Evolutionary conservation across 192 early-diverging fungal species (phyloP).

Genomic region (Coemansia sp.): DNA sequence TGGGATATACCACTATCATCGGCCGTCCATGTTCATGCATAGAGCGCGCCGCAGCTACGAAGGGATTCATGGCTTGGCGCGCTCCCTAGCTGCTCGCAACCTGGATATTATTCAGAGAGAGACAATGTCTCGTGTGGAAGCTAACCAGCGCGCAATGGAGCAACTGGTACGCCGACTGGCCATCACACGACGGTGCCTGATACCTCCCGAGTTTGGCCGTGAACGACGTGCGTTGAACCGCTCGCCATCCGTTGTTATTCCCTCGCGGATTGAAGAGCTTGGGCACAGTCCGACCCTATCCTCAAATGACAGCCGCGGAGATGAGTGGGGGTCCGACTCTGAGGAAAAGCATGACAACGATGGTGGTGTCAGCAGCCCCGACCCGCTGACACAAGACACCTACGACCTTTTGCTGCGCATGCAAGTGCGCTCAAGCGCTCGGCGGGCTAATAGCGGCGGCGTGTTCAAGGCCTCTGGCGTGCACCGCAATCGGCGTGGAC

Average conservation of each 20-base stretch:
- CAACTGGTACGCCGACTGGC: slow-evolving; percentile 10
- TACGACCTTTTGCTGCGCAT: slow-evolving; percentile 8
- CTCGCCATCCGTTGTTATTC: not conserved
- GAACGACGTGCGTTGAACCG: not conserved
- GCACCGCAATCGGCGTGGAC: not conserved
- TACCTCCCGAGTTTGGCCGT: not conserved
- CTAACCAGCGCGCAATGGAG: slow-evolving; percentile 7
- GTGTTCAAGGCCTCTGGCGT: not conserved
- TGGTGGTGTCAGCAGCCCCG: not conserved
- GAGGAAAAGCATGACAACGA: slow-evolving; percentile 5
- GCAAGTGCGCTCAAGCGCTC: not conserved
- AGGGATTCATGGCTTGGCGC: not conserved
- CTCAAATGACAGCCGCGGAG: not conserved
- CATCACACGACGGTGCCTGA: not conserved
- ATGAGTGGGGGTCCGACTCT: slow-evolving; percentile 31
- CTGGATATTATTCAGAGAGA: not conserved
- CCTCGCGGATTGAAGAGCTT: not conserved
- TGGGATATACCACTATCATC: slow-evolving; percentile 41
- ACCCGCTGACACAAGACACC: not conserved
- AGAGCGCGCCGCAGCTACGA: not conserved
- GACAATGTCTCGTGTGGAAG: not conserved
- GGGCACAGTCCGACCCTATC: not conserved
- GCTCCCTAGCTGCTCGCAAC: not conserved
- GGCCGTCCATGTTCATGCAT: slow-evolving; percentile 2
- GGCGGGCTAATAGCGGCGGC: not conserved